Percentiles rank a stretch among this genome's conserved stretches.
These are phyloP conservation scores for Batrachochytrium dendrobatidis DNA, from an alignment of 371 early-diverging fungal genomes.

Conservation along the genomic window DNA sequence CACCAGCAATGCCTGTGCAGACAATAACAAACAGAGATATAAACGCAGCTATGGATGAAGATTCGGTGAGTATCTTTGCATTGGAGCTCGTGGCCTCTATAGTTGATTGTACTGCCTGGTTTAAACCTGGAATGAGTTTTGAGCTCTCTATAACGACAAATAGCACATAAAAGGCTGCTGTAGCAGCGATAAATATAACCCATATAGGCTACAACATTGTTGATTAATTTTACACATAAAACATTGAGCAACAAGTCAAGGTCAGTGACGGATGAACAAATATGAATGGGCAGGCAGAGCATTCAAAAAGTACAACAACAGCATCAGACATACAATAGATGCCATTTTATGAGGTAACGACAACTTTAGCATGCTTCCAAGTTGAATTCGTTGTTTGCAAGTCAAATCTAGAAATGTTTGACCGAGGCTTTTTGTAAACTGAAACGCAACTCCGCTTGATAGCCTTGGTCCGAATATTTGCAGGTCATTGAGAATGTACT, in stretches of 20 bases:
- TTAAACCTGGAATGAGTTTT: neutral
- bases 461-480: neutral
- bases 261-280: neutral
- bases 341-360: too few species aligned
- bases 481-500: neutral
- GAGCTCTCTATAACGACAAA: neutral
- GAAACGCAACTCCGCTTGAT: neutral
- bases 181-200: neutral
- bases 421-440: neutral
- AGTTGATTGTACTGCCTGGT: neutral
- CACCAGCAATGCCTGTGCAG: neutral
- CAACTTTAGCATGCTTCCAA: too few species aligned
- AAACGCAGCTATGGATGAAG: neutral
- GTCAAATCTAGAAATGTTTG: neutral
- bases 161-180: neutral
- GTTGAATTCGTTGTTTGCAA: too few species aligned
- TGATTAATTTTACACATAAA: too few species aligned
- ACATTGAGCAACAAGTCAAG: too few species aligned
- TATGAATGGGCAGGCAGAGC: neutral
- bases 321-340: neutral
- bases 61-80: neutral
- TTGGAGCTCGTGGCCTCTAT: neutral
- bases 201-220: slow-evolving; percentile 1
- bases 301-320: neutral
- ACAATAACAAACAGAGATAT: neutral